Conservation (phyloP, 2,329 filamentous ascomycete species). For the Alternaria gansuensis region DNA sequence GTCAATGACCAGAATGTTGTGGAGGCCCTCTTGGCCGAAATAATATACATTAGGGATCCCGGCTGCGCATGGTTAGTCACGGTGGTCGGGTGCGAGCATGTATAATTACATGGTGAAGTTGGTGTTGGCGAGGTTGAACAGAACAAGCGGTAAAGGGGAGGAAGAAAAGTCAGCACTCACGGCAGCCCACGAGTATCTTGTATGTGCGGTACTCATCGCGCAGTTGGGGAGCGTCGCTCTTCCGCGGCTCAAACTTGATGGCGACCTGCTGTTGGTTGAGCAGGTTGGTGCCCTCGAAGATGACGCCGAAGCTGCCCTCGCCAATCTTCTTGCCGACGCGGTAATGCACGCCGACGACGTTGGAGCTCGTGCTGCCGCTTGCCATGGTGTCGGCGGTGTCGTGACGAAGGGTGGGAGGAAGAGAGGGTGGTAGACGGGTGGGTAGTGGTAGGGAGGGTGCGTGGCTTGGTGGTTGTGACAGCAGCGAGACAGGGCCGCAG, state of each 20-base stretch:
- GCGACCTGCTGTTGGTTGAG: conserved; percentile 99
- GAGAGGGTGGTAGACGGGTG: conserved; percentile 13
- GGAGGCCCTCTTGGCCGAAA: conserved; percentile 96
- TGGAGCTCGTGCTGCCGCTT: conserved; percentile 89
- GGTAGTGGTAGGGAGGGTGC: conserved; percentile 21
- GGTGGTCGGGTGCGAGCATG: neutral
- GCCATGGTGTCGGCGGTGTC: conserved; percentile 66
- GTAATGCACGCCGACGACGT: conserved; percentile 98
- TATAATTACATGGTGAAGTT: neutral
- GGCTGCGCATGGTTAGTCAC: conserved; percentile 63
- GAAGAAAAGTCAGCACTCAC: conserved; percentile 68
- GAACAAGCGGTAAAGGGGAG: conserved; percentile 23
- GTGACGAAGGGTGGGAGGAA: conserved; percentile 15
- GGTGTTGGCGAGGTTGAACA: conserved; percentile 1
- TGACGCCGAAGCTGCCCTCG: conserved; percentile 97
- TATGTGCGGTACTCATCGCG: conserved; percentile 99
- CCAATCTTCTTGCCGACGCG: conserved; percentile 99
- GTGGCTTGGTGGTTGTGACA: conserved; percentile 18
- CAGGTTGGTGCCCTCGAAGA: conserved; percentile 97
- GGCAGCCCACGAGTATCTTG: conserved; percentile 98
- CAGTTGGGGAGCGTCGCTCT: conserved; percentile 97
- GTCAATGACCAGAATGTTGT: conserved; percentile 99
- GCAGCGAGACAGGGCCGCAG: conserved; percentile 34
- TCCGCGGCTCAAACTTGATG: conserved; percentile 99
- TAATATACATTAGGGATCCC: conserved; percentile 99